Evolutionary conservation across 148 eudicot genomes (phyloP).

Genomic region (Persicaria maculosa): DNA sequence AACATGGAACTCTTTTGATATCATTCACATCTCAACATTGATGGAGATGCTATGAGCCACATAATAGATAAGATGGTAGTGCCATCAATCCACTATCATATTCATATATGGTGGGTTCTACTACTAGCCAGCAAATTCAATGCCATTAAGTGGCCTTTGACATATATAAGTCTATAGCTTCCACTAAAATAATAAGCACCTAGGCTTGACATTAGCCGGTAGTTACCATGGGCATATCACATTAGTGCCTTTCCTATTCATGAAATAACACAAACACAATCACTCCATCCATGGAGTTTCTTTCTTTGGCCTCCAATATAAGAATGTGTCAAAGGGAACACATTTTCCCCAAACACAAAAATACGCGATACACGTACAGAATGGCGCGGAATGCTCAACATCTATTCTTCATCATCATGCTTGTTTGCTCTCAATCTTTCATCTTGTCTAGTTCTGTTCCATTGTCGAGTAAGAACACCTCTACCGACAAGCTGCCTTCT

Average conservation of each 20-base stretch:
- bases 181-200: conserved; percentile 21
- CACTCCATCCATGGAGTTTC: neutral
- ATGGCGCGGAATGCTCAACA: conserved; percentile 23
- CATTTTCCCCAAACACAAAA: neutral
- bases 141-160: conserved; percentile 16
- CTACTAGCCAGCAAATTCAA: neutral
- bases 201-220: neutral
- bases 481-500: neutral
- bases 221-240: neutral
- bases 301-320: neutral
- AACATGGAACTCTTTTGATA: too few relatives aligned
- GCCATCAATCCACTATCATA: too few relatives aligned
- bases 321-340: neutral
- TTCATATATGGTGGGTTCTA: too few relatives aligned
- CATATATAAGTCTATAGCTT: conserved; percentile 10
- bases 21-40: too few relatives aligned
- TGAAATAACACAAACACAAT: neutral
- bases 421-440: conserved; percentile 25
- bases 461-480: conserved; percentile 30
- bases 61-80: too few relatives aligned
- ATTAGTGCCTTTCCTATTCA: neutral
- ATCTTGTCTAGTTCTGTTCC: conserved; percentile 29
- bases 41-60: too few relatives aligned
- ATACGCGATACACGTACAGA: neutral
- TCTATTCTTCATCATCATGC: conserved; percentile 20